Conservation (phyloP, 768 basidiomycete genomes). For the Pisolithus albus region DNA sequence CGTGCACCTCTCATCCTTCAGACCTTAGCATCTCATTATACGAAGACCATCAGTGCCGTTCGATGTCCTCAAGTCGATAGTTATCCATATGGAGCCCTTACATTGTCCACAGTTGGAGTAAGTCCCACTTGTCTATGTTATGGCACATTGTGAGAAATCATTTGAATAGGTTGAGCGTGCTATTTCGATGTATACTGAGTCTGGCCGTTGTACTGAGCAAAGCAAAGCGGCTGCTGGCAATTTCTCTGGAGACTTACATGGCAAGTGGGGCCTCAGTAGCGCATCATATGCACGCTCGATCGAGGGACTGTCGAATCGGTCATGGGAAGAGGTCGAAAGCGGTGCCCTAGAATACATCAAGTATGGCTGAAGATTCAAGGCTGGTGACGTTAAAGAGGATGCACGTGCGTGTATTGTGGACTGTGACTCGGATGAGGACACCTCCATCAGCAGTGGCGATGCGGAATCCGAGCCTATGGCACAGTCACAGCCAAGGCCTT, state of each 20-base stretch:
- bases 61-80: not conserved
- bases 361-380: not conserved
- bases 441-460: not conserved
- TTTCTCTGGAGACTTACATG: not conserved
- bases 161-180: not conserved
- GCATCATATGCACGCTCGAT: not conserved
- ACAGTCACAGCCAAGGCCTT: not conserved
- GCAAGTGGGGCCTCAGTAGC: not conserved
- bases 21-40: not conserved
- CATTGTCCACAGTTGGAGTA: not conserved
- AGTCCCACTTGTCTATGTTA: not conserved
- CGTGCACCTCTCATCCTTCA: not conserved
- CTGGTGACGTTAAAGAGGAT: not conserved
- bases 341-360: not conserved
- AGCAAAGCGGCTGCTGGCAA: not conserved
- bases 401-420: not conserved
- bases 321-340: not conserved
- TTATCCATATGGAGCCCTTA: not conserved
- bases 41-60: not conserved
- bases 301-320: not conserved
- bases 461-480: not conserved
- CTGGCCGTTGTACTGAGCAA: not conserved
- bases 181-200: not conserved
- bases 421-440: not conserved
- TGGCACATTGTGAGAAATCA: not conserved